A percentile compares a stretch with the other conserved stretches of the same genome.
phyloP scores from a whole-genome alignment of 1,139 yeast species.

The Saccharomyces hybrid region DNA sequence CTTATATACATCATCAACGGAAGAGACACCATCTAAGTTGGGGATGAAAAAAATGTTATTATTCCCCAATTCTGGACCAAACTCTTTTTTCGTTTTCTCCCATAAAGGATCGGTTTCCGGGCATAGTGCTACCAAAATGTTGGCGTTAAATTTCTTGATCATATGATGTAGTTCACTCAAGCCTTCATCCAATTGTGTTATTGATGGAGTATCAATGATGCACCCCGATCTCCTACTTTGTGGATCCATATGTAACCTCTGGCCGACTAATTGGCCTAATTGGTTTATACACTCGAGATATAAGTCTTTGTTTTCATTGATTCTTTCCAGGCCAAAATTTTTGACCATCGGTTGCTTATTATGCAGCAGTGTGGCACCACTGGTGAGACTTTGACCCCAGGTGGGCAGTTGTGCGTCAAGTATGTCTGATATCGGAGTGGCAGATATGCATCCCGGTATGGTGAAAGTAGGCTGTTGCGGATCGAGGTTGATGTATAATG shows the following conservation, averaged over 20 bases:
- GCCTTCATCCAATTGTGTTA: conserved; percentile 43
- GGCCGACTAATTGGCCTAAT: conserved; percentile 51
- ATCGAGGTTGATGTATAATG: conserved; percentile 70
- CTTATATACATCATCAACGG: conserved; percentile 59
- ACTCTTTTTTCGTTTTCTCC: conserved; percentile 32
- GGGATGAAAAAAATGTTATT: conserved; percentile 23
- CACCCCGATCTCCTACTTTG: conserved; percentile 52
- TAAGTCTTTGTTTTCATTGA: conserved; percentile 52
- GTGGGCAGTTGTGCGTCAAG: conserved; percentile 69
- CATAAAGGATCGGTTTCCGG: conserved; percentile 42
- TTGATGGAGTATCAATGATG: conserved; percentile 76
- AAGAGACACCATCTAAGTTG: conserved; percentile 40
- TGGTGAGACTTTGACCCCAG: conserved; percentile 79
- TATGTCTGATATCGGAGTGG: conserved; percentile 74
- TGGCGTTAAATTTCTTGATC: conserved; percentile 36
- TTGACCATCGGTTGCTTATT: conserved; percentile 85
- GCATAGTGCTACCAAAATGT: conserved; percentile 52
- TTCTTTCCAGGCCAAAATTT: conserved; percentile 63
- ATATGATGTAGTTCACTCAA: conserved; percentile 30
- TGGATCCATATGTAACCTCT: conserved; percentile 53
- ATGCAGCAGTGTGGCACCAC: conserved; percentile 78
- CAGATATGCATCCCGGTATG: conserved; percentile 79
- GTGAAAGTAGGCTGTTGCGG: conserved; percentile 74
- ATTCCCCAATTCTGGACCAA: conserved; percentile 9
- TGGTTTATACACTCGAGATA: conserved; percentile 51